These are phyloP conservation scores for Fragaria nilgerrensis DNA, from an alignment of 306 rosid species.

Conservation along the genomic window DNA sequence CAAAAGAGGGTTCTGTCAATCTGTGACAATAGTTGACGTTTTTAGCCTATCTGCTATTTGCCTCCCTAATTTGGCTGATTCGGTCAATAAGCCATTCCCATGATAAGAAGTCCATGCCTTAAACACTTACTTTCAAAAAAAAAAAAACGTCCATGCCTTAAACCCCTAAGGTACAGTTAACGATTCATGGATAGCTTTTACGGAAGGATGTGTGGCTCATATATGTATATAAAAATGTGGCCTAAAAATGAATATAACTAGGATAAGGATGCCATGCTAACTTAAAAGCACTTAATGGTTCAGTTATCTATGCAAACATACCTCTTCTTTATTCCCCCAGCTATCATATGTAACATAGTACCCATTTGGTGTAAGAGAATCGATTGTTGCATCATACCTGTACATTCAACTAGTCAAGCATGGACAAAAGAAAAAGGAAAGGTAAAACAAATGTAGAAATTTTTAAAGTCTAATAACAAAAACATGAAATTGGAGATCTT, in stretches of 20 bases:
- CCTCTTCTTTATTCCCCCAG: constrained; percentile 99
- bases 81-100: background rate
- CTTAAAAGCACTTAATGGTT: background rate
- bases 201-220: background rate
- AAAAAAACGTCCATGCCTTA: background rate
- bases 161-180: background rate
- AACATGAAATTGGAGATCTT: constrained; percentile 8
- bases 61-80: background rate
- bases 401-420: constrained; percentile 44
- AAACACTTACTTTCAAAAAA: background rate
- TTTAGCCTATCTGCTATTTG: background rate
- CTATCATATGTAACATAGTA: constrained; percentile 66
- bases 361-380: constrained; percentile 76
- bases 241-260: background rate
- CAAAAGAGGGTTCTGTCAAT: background rate
- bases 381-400: constrained; percentile 89
- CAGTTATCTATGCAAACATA: constrained; percentile 30
- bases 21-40: background rate
- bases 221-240: background rate
- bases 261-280: constrained; percentile 3
- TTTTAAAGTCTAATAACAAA: background rate
- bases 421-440: constrained; percentile 8
- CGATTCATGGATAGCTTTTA: background rate
- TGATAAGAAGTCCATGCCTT: background rate
- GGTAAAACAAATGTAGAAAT: constrained; percentile 20